Conservation (phyloP, 73 alveolate species). For the Paramecium sonneborni region DNA sequence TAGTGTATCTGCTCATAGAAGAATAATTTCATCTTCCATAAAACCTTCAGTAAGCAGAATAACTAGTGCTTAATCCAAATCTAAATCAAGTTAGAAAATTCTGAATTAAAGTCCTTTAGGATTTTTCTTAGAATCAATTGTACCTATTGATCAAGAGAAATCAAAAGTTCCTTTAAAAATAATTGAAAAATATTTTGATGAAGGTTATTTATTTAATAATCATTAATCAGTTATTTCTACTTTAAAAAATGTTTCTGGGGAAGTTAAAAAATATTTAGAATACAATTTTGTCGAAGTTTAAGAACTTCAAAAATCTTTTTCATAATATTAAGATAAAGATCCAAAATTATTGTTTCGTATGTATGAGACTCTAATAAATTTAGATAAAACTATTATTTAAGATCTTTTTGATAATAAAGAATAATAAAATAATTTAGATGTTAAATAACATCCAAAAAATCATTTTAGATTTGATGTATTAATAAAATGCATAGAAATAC, state of each 20-base stretch:
- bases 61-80: not conserved
- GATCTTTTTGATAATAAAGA: not conserved
- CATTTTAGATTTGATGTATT: not conserved
- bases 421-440: not conserved
- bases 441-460: not conserved
- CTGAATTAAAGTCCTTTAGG: not conserved
- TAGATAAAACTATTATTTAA: not conserved
- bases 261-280: not conserved
- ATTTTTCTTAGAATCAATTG: not conserved
- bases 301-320: not conserved
- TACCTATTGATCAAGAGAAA: not conserved
- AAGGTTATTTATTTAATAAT: not conserved
- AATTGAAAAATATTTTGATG: not conserved
- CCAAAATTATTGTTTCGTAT: not conserved
- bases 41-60: conserved; percentile 23
- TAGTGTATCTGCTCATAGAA: conserved; percentile 13
- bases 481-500: not conserved
- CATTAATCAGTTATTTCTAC: not conserved
- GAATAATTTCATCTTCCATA: not conserved
- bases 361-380: not conserved
- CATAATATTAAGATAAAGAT: not conserved
- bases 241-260: not conserved
- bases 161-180: not conserved
- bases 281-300: not conserved
- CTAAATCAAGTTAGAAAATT: not conserved